Evolutionary conservation across 805 yeast genomes (phyloP), one percentile per base, ranked within the genome.

Genomic region (Brettanomyces nanus): DNA sequence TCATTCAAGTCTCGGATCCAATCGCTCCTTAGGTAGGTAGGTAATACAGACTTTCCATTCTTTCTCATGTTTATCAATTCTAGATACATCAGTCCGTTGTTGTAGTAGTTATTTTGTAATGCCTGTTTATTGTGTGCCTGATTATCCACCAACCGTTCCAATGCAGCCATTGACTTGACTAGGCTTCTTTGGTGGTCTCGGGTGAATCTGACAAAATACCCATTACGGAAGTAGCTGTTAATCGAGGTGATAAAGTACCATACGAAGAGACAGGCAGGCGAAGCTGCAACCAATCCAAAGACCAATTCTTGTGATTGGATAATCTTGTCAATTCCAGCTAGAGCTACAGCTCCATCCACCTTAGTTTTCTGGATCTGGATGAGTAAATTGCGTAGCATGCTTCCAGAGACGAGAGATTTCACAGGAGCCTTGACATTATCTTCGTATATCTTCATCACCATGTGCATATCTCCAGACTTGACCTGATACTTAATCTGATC

Each of bases 361-460:
- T 90, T 90, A 10, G 95, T 81, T 61, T 92, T 90, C 58, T 90
- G 98, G n/a, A 92, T 67, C 58, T 92, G 97, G 44, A 90, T 89
- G 51, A 92, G 62, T 33, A 92, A 58, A 13, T 89, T 77, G 38
- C 95, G 69, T 6, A 87, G 59, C 45, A 90, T 68, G 40, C 78
- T 75, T 4, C 97, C 98, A 2, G 63, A 40, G 3, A 87, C 41
- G 2, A 79, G 48, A 27, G 80, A 77, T 39, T 65, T 69, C 33
- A 87, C 52, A 0, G 97, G 97, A 5, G 66, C 56, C 41, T 76
- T 73, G 41, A 92, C 63, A 46, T 86, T 90, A 19, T 61, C 50
- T 52, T 90, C 97, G 54, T 92, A 92, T 23, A 77, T 75, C 32
- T 77, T 71, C 84, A 90, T 77, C 37, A 90, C 75, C 33, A 80